These are phyloP conservation scores for Pyropia yezoensis DNA, from an alignment of 23 red algal species.

Conservation along the genomic window DNA sequence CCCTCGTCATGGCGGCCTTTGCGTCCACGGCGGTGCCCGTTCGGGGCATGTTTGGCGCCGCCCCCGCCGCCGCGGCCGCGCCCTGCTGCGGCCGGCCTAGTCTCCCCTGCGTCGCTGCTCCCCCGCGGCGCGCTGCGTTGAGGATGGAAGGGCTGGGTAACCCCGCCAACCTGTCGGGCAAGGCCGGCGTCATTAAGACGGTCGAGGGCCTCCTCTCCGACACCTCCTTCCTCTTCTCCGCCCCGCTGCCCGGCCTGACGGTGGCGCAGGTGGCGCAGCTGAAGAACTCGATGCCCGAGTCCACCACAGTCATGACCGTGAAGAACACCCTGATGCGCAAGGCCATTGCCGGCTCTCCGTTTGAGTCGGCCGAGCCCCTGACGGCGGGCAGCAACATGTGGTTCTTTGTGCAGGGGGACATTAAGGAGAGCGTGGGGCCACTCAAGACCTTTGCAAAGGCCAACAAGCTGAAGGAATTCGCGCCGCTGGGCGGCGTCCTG, in stretches of 20 bases:
- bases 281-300: slow-evolving; percentile 52
- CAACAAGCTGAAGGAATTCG: slow-evolving; percentile 13
- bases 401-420: slow-evolving; percentile 74
- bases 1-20: neutral
- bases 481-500: slow-evolving; percentile 49
- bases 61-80: neutral
- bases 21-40: neutral
- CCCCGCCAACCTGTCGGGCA: slow-evolving; percentile 10
- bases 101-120: neutral
- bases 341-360: slow-evolving; percentile 56
- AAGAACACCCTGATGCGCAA: slow-evolving; percentile 91
- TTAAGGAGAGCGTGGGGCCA: slow-evolving; percentile 48
- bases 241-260: slow-evolving; percentile 41
- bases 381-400: slow-evolving; percentile 54
- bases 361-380: slow-evolving; percentile 27
- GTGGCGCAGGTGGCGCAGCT: slow-evolving; percentile 38
- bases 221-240: slow-evolving; percentile 36
- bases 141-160: slow-evolving; percentile 10
- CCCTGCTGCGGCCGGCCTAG: slow-evolving; percentile 2
- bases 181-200: slow-evolving; percentile 19
- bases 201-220: slow-evolving; percentile 24
- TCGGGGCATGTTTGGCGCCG: neutral
- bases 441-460: slow-evolving; percentile 34
- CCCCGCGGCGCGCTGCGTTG: slow-evolving; percentile 1
- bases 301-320: slow-evolving; percentile 24